Evolutionary conservation across 805 yeast genomes (phyloP).

Genomic region (Ogataea pini): DNA sequence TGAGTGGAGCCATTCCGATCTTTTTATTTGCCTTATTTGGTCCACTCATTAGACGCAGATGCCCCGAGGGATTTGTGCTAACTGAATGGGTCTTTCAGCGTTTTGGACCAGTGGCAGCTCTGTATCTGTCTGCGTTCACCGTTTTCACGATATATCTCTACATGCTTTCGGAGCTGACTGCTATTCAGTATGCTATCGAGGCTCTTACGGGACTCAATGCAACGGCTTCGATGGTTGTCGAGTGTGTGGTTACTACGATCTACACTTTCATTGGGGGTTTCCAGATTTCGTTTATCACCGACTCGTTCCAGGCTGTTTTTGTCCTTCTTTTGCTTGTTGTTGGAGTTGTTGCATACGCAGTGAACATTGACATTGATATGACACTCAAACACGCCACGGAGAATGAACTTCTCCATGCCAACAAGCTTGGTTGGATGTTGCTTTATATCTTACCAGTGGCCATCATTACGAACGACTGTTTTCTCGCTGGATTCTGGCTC

Average conservation of each 20-base stretch:
- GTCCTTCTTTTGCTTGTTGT: constrained; percentile 68
- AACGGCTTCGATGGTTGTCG: constrained; percentile 77
- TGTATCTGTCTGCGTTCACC: constrained; percentile 79
- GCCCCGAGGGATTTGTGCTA: constrained; percentile 88
- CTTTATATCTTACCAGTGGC: constrained; percentile 83
- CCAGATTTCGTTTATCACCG: constrained; percentile 84
- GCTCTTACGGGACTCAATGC: constrained; percentile 79
- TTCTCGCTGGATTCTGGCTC: constrained; percentile 91
- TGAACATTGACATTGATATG: constrained; percentile 59
- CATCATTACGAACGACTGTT: constrained; percentile 85
- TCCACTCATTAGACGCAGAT: constrained; percentile 71
- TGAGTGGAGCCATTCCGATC: constrained; percentile 82
- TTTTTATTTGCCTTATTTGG: constrained; percentile 81
- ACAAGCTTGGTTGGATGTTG: constrained; percentile 85
- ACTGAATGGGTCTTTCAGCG: constrained; percentile 93
- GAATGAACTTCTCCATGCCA: constrained; percentile 62
- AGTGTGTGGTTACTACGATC: constrained; percentile 82
- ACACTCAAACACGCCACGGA: constrained; percentile 65
- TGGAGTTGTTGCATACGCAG: constrained; percentile 77
- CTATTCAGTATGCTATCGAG: constrained; percentile 73
- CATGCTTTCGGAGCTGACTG: constrained; percentile 85
- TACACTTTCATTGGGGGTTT: constrained; percentile 91
- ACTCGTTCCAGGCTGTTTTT: constrained; percentile 77
- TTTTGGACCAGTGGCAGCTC: constrained; percentile 70
- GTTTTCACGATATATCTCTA: constrained; percentile 81